phyloP scores from a whole-genome alignment of 2,329 filamentous ascomycete species.

The Leptographium galeiforme region DNA sequence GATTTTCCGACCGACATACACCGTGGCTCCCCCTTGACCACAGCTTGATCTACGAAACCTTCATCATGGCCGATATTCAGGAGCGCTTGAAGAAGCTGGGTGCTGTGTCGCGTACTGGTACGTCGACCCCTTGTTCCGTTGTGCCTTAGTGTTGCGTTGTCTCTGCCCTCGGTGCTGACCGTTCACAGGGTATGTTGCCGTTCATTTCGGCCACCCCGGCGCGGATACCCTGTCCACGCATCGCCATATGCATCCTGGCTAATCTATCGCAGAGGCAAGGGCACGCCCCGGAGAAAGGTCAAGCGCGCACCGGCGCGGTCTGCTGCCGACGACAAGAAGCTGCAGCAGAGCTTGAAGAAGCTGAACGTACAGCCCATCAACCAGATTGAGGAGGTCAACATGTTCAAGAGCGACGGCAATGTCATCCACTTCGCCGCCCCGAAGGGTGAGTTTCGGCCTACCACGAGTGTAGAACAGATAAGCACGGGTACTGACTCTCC shows the following conservation, averaged over 20 bases:
- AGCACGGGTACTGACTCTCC: not conserved
- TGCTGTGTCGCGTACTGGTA: slow-evolving; percentile 51
- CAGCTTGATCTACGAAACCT: not conserved
- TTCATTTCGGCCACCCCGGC: too few species aligned
- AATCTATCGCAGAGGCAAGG: slow-evolving; percentile 60
- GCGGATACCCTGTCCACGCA: too few species aligned
- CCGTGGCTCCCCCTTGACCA: slow-evolving; percentile 9
- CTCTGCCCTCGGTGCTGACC: slow-evolving; percentile 10
- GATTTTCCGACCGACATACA: not conserved
- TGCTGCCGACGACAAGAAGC: slow-evolving; percentile 98
- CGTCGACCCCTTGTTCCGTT: slow-evolving; percentile 21
- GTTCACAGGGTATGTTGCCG: slow-evolving; percentile 17
- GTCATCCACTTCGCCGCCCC: slow-evolving; percentile 98
- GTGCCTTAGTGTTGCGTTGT: not conserved
- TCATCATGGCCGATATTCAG: slow-evolving; percentile 40
- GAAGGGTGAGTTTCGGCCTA: slow-evolving; percentile 57
- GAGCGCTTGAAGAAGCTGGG: slow-evolving; percentile 48
- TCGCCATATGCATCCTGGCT: not conserved
- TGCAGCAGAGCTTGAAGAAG: slow-evolving; percentile 95
- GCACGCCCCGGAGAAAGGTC: slow-evolving; percentile 91
- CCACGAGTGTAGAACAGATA: not conserved
- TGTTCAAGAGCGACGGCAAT: slow-evolving; percentile 99
- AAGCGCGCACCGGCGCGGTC: slow-evolving; percentile 94
- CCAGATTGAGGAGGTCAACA: slow-evolving; percentile 99
- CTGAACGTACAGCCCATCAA: slow-evolving; percentile 99